Percentiles rank a stretch among this genome's conserved stretches.
phyloP scores from a whole-genome alignment of 2,329 filamentous ascomycete genomes.

The Aspergillus uvarum region DNA sequence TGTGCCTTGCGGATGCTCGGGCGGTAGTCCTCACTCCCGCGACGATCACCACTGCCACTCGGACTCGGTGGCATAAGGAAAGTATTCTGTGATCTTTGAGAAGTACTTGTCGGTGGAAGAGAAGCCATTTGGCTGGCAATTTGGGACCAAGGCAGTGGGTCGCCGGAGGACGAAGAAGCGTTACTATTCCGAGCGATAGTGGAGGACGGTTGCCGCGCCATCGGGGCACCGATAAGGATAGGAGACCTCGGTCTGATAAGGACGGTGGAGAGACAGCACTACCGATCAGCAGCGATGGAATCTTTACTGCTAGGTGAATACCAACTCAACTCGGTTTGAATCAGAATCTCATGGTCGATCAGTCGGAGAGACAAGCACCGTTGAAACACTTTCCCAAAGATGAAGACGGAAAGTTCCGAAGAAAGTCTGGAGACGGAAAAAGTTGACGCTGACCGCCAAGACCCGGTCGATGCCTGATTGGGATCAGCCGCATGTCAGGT shows the following conservation, averaged over 20 bases:
- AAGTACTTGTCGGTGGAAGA: conserved; percentile 37
- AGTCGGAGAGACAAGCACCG: neutral
- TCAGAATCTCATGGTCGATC: neutral
- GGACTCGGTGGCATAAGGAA: conserved; percentile 91
- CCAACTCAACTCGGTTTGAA: neutral
- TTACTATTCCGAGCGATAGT: conserved; percentile 9
- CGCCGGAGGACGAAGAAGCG: conserved; percentile 28
- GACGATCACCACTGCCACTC: conserved; percentile 65
- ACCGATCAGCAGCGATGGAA: neutral
- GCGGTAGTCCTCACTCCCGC: conserved; percentile 69
- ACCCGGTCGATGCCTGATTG: conserved; percentile 47
- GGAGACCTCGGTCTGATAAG: neutral
- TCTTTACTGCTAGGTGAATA: neutral
- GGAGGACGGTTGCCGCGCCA: conserved; percentile 12
- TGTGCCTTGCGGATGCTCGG: conserved; percentile 78
- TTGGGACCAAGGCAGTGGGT: conserved; percentile 36
- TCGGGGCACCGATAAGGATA: neutral
- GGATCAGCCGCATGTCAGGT: conserved; percentile 45
- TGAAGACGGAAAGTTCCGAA: conserved; percentile 6
- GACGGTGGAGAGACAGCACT: neutral
- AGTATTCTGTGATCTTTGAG: conserved; percentile 61
- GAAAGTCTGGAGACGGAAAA: conserved; percentile 11
- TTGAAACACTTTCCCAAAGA: neutral
- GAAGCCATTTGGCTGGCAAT: conserved; percentile 31
- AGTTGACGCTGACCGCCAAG: conserved; percentile 18